Evolutionary conservation across 495 filamentous ascomycete genomes (phyloP).

Genomic region (Entonaema liquescens): DNA sequence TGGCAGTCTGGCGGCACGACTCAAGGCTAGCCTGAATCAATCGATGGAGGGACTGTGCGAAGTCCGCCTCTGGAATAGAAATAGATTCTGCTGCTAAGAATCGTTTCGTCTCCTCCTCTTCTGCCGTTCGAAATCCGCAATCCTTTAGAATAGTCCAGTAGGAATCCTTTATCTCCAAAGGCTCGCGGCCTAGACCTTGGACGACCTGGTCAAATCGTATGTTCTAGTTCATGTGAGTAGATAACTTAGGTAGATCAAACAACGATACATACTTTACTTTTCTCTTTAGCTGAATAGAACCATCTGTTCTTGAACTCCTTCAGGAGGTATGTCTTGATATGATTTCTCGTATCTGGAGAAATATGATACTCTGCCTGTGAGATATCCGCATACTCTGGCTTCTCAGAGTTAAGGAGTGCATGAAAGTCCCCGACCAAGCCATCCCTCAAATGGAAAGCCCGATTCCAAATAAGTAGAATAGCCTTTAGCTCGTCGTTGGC

Average conservation of each 20-base stretch:
- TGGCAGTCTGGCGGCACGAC: background rate
- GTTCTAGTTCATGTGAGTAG: background rate
- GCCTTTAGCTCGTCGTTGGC: constrained; percentile 18
- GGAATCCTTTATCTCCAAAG: background rate
- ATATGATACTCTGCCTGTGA: background rate
- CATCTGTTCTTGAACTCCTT: background rate
- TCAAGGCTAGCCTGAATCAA: background rate
- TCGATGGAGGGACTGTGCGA: background rate
- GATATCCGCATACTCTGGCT: background rate
- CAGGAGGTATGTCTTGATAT: background rate
- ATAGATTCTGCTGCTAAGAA: background rate
- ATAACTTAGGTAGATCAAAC: background rate
- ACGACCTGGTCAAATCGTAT: background rate
- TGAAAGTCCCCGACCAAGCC: background rate
- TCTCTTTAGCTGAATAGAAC: background rate
- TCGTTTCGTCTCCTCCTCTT: background rate
- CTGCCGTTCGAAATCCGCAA: background rate
- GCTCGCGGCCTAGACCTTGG: background rate
- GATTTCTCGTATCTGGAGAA: background rate
- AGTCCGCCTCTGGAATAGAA: background rate
- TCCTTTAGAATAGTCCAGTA: background rate
- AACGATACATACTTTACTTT: background rate
- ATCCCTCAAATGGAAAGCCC: background rate
- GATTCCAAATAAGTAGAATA: constrained; percentile 6
- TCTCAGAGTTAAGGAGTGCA: background rate